These are phyloP conservation scores for Linderina pennispora DNA, from an alignment of 192 early-diverging fungal genomes.

Conservation along the genomic window DNA sequence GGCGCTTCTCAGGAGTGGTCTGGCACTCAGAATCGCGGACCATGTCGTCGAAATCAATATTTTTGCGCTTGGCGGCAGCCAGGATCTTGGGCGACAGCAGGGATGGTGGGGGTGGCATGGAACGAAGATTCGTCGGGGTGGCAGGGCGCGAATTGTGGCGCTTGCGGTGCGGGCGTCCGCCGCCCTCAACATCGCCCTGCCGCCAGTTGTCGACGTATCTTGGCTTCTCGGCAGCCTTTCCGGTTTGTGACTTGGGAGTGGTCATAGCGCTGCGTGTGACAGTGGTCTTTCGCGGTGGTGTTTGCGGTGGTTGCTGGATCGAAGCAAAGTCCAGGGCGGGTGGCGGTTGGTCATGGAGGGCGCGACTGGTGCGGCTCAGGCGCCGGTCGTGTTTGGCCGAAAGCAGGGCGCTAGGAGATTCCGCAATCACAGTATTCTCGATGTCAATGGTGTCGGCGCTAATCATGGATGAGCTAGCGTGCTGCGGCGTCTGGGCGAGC, in stretches of 20 bases:
- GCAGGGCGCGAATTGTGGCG: constrained; percentile 9
- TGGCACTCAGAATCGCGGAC: background rate
- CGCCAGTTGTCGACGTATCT: constrained; percentile 24
- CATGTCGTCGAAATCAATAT: constrained; percentile 3
- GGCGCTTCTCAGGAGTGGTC: constrained; percentile 6
- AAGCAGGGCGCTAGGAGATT: constrained; percentile 30
- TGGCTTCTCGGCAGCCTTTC: constrained; percentile 5
- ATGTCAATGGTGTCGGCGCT: constrained; percentile 19
- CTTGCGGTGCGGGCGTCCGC: constrained; percentile 35
- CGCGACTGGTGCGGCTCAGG: constrained; percentile 3
- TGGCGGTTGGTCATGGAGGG: constrained; percentile 8
- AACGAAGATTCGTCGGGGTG: constrained; percentile 10
- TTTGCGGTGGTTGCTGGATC: background rate
- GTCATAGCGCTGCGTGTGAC: constrained; percentile 7
- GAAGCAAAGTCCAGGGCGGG: constrained; percentile 4
- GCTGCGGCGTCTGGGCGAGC: constrained; percentile 18
- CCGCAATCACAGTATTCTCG: constrained; percentile 11
- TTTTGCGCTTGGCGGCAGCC: constrained; percentile 17
- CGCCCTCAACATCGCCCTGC: constrained; percentile 33
- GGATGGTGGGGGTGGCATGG: constrained; percentile 27
- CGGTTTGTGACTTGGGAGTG: constrained; percentile 27
- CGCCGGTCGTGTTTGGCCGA: constrained; percentile 30
- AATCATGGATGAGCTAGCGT: constrained; percentile 1
- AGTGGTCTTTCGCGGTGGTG: background rate
- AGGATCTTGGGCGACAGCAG: constrained; percentile 34